Evolutionary conservation across 768 basidiomycete genomes (phyloP).

Genomic region (Rhizopogon salebrosus): DNA sequence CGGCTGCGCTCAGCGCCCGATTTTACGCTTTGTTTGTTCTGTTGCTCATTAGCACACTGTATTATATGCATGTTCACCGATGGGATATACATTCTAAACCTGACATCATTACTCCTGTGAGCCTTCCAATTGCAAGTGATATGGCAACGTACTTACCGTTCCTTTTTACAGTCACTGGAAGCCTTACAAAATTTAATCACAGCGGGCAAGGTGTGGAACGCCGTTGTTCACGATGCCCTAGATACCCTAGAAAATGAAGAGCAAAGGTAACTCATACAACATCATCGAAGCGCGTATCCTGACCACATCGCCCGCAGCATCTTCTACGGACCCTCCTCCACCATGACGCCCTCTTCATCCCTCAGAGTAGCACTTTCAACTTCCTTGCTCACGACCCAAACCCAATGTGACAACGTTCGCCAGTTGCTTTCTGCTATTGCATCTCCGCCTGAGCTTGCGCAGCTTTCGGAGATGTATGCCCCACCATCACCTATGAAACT

Average conservation of each 20-base stretch:
- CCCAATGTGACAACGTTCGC: constrained; percentile 78
- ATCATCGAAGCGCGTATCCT: background rate
- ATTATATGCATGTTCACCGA: constrained; percentile 35
- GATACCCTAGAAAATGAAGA: constrained; percentile 65
- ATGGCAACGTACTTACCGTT: background rate
- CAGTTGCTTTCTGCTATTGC: constrained; percentile 75
- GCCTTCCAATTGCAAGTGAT: constrained; percentile 18
- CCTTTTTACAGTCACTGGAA: constrained; percentile 47
- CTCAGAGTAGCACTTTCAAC: constrained; percentile 70
- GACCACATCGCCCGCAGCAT: constrained; percentile 17
- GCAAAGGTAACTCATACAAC: constrained; percentile 38
- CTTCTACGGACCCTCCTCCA: constrained; percentile 38
- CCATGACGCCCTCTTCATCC: constrained; percentile 22
- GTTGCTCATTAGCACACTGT: constrained; percentile 33
- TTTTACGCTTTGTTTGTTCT: constrained; percentile 37
- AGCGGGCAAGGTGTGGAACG: constrained; percentile 71
- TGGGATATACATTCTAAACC: constrained; percentile 27
- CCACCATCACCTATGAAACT: constrained; percentile 56
- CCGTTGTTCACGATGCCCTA: constrained; percentile 66
- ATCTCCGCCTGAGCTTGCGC: constrained; percentile 63
- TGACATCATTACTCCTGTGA: constrained; percentile 50
- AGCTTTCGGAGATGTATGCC: constrained; percentile 85
- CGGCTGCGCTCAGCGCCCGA: constrained; percentile 39
- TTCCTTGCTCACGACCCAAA: constrained; percentile 69
- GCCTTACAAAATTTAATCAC: constrained; percentile 62